Evolutionary conservation across 495 filamentous ascomycete genomes (phyloP), one percentile per base, ranked within the genome.

Genomic region (Neurospora cerealis): DNA sequence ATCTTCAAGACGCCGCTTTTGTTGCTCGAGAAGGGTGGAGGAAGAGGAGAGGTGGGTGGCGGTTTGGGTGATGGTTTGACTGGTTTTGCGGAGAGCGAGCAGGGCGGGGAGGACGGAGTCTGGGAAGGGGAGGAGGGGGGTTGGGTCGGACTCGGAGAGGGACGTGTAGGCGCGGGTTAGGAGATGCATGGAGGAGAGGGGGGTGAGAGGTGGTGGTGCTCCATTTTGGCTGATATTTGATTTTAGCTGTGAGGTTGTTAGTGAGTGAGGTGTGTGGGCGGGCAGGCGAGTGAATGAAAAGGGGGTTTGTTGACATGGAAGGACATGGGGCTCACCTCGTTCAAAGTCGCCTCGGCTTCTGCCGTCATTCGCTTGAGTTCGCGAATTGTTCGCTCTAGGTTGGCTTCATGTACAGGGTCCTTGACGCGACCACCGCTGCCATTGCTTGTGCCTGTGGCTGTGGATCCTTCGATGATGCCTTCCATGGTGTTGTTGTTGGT

Each of bases 71-170:
- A 93, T 88, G 32, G 89, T 88, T 46, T 86, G 86, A 40, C 89
- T 83, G 1, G 88, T 90, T 72, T 87, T 89, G 40, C 90, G 87
- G 37, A 93, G 80, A 3, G 93, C 92, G 9, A 96, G 80, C 0
- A 96, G 84, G 32, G 90, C 88, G 7, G 93, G 92, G 10, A 96
- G 80, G 34, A 89, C 85, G 24, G 93, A 94, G 21, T 87, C 88
- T 9, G 88, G 82, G 13, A 83, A 82, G 34, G 93, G 92, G 28
- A 95, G 83, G 71, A 87, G 87, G 28, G 54, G 54, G 1, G 28
- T 66, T 24, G 90, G 89, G 48, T 91, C 87, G 24, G 84, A 81
- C 36, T 88, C 84, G 17, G 89, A 84, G 24, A 92, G 80, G 36
- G 86, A 85, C 41, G 89, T 86, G 78, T 93, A 94, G 9, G 90